Evolutionary conservation across 495 filamentous ascomycete genomes (phyloP).

Genomic region (Umbilicaria muhlenbergii): DNA sequence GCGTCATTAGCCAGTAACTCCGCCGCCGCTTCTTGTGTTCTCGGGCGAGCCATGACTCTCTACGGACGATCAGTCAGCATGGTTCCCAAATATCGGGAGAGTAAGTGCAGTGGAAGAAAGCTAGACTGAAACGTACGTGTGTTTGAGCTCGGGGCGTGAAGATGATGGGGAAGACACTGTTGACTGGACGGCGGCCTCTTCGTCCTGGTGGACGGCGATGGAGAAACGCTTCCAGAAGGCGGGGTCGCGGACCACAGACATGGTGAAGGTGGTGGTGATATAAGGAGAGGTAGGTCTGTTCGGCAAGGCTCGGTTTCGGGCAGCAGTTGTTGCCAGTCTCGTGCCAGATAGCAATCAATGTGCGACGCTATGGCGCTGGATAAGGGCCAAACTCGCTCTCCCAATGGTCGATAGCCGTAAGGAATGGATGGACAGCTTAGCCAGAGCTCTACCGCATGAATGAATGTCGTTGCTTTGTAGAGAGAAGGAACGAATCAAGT

Average conservation of each 20-base stretch:
- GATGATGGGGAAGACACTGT: background rate
- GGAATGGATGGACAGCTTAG: too few relatives aligned
- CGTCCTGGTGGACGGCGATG: conserved; percentile 36
- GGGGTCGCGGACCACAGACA: conserved; percentile 38
- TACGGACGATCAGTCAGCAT: conserved; percentile 7
- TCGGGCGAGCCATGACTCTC: conserved; percentile 25
- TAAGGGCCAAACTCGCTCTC: too few relatives aligned
- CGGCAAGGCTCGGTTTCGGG: too few relatives aligned
- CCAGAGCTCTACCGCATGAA: too few relatives aligned
- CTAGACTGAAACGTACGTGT: conserved; percentile 20
- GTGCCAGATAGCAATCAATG: too few relatives aligned
- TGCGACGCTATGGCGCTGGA: too few relatives aligned
- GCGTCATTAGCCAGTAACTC: conserved; percentile 20
- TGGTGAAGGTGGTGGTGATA: background rate
- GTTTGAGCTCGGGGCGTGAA: conserved; percentile 16
- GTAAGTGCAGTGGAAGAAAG: too few relatives aligned
- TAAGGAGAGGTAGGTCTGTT: too few relatives aligned
- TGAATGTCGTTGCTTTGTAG: too few relatives aligned
- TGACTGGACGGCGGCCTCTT: conserved; percentile 13
- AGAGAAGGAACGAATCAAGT: too few relatives aligned
- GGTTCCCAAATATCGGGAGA: background rate
- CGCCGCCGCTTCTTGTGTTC: conserved; percentile 19
- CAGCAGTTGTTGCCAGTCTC: too few relatives aligned
- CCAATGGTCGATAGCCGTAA: too few relatives aligned
- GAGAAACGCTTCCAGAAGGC: conserved; percentile 49